Evolutionary conservation across 768 basidiomycete genomes (phyloP), one percentile per base, ranked within the genome.

Genomic region (Pleurotus platypus): DNA sequence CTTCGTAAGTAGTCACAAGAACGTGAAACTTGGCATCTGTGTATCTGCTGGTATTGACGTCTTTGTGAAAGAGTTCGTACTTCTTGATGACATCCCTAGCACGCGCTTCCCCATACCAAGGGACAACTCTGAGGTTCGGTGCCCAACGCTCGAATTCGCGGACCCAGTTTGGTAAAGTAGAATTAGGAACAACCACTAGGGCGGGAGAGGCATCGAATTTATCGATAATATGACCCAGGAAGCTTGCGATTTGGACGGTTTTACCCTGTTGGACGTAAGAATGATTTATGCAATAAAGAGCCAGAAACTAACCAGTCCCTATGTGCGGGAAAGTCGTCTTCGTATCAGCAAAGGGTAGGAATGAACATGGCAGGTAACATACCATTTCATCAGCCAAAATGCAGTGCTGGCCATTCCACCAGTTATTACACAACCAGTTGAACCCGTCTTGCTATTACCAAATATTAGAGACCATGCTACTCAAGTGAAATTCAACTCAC

Each of bases 321-420:
- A 24, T 24, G 39, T 4, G 12, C 9, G 51, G 20, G 15, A 16
- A 13, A 42, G 3, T 20, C 16, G 22, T 3, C 46, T 12, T 16
- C 55, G 40, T 16, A 24, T 18, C 40, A 38, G 3, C 8, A 35
- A 57, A 20, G 47, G 39, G 42, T 20, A 24, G 7, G 66, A 35
- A 11, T 11, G 30, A 35, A 9, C 30, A 11, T 11, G 30, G 11
- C 9, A 11, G 77, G 51, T 69, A 92, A 93, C 67, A 94, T 72
- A 58, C 94, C 97, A 99, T 98, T 70, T 98, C 97, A 67, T 99
- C 97, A 2, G 97, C 96, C 18, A 98, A 80, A 60, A 95, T 95
- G 60, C 88, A 92, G 43, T 85, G 83, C 60, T 92, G 92, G 43
- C 76, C 79, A 61, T 82, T 86, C 86, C 88, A 92, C 94, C 94